Conservation (phyloP, 176 grass and related monocot genomes). For the Lolium multiflorum region DNA sequence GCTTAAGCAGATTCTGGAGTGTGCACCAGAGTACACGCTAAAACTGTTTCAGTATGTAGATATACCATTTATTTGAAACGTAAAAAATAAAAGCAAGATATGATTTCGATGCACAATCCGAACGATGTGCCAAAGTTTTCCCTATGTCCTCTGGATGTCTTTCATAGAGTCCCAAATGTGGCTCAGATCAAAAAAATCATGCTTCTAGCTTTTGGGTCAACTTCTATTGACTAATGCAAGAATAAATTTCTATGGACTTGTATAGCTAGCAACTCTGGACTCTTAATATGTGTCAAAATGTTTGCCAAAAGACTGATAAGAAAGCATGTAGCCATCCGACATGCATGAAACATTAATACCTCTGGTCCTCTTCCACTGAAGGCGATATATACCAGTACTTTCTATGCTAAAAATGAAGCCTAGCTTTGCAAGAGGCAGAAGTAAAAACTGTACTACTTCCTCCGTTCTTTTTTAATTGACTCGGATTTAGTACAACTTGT, state of each 20-base stretch:
- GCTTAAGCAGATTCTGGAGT: conserved; percentile 9
- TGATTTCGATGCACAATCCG: conserved; percentile 1
- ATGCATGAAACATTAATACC: not conserved
- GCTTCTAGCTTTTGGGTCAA: conserved; percentile 17
- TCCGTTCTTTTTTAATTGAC: too few relatives aligned
- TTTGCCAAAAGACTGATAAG: conserved; percentile 12
- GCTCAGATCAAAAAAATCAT: conserved; percentile 1
- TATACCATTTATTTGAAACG: conserved; percentile 4
- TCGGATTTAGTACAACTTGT: too few relatives aligned
- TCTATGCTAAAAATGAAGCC: conserved; percentile 6
- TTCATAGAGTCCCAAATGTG: not conserved
- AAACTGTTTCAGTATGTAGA: conserved; percentile 34
- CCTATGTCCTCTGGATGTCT: not conserved
- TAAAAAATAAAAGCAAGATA: not conserved
- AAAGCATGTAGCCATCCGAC: not conserved
- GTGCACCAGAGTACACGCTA: conserved; percentile 16
- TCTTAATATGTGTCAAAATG: conserved; percentile 28
- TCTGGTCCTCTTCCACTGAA: not conserved
- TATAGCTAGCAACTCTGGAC: conserved; percentile 10
- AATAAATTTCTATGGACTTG: not conserved
- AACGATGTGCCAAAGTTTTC: not conserved
- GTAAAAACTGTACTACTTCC: not conserved
- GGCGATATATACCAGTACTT: not conserved
- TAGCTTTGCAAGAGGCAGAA: conserved; percentile 13
- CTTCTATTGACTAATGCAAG: not conserved